A percentile compares a stretch with the other conserved stretches of the same genome.
phyloP scores from a whole-genome alignment of 768 basidiomycete genomes.

The Boletus sp. region DNA sequence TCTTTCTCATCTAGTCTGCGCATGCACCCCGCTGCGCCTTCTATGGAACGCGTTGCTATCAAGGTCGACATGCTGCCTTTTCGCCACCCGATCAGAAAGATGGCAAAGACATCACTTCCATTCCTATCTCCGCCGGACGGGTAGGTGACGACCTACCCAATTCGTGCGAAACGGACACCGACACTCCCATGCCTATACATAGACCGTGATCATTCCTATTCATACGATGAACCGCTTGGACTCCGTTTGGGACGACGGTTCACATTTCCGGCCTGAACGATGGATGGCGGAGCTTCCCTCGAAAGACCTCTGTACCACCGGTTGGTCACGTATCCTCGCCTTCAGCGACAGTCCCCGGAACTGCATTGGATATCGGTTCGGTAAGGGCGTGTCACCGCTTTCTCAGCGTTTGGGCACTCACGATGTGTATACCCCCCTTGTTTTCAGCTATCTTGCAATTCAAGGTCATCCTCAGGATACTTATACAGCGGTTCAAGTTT shows the following conservation, averaged over 20 bases:
- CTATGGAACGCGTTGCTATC: constrained; percentile 1
- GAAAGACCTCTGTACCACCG: constrained; percentile 1
- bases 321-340: constrained; percentile 6
- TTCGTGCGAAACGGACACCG: neutral
- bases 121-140: constrained; percentile 4
- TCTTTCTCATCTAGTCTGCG: neutral
- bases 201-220: constrained; percentile 5
- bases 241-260: neutral
- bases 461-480: constrained; percentile 4
- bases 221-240: constrained; percentile 3
- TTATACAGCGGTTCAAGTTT: neutral
- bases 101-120: constrained; percentile 3
- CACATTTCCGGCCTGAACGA: neutral
- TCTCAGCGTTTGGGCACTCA: neutral
- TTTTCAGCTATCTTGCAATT: constrained; percentile 4
- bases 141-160: neutral
- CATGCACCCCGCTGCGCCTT: neutral
- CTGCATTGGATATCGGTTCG: constrained; percentile 7
- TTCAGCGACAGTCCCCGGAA: constrained; percentile 7
- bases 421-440: neutral
- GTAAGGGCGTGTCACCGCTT: neutral
- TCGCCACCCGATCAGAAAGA: constrained; percentile 2
- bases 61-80: constrained; percentile 3
- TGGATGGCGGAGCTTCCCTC: constrained; percentile 1
- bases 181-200: too few relatives aligned